These are phyloP conservation scores for Neodidymelliopsis sp. DNA, from an alignment of 2,329 filamentous ascomycete genomes.

Conservation along the genomic window DNA sequence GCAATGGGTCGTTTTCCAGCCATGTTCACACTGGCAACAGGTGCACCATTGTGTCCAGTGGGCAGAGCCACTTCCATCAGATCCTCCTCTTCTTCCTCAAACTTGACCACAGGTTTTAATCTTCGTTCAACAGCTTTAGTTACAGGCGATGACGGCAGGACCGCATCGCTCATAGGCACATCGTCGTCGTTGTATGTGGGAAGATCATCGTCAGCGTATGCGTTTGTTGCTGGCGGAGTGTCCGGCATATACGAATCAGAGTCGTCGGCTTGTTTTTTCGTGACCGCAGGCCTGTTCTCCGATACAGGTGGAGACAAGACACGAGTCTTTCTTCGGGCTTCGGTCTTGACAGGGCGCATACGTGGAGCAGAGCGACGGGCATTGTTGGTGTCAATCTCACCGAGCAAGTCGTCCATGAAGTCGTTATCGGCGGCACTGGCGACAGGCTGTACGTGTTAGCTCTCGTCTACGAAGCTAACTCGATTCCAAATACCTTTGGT, in stretches of 20 bases:
- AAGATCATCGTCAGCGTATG: constrained; percentile 63
- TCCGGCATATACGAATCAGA: constrained; percentile 56
- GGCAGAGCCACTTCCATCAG: constrained; percentile 87
- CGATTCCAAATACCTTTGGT: constrained; percentile 71
- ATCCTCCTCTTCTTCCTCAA: constrained; percentile 75
- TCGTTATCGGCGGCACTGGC: constrained; percentile 88
- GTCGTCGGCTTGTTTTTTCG: constrained; percentile 31
- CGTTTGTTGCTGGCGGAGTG: constrained; percentile 48
- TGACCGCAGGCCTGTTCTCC: constrained; percentile 49
- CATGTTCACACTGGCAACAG: constrained; percentile 80
- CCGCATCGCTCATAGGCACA: constrained; percentile 83
- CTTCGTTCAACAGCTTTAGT: constrained; percentile 80
- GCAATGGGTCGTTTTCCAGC: constrained; percentile 79
- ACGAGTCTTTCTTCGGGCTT: constrained; percentile 79
- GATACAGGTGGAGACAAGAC: constrained; percentile 77
- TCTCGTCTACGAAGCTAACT: neutral
- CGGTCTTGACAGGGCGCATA: constrained; percentile 73
- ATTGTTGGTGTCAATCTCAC: constrained; percentile 83
- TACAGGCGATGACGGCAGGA: constrained; percentile 82
- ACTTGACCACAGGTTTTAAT: constrained; percentile 61
- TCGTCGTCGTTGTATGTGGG: constrained; percentile 67
- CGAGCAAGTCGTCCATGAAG: constrained; percentile 84
- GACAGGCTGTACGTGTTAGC: constrained; percentile 62
- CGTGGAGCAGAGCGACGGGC: constrained; percentile 61
- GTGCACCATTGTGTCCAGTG: constrained; percentile 69